Conservation (phyloP, 1,139 yeast genomes). For the Yamadazyma taylorii region DNA sequence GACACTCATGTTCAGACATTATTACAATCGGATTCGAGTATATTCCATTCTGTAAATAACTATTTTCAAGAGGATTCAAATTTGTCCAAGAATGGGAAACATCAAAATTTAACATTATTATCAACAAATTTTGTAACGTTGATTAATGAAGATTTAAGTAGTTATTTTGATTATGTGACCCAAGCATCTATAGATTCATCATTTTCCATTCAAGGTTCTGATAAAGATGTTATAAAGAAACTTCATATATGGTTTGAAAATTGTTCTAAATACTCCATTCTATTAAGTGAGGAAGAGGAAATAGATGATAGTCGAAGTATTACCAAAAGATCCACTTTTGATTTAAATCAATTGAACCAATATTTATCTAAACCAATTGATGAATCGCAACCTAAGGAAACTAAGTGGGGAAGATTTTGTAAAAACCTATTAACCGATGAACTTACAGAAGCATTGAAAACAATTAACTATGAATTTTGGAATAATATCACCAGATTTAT, state of each 20-base stretch:
- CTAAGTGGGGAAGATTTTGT: conserved; percentile 12
- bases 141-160: conserved; percentile 11
- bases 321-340: conserved; percentile 1
- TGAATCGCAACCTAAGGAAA: conserved; percentile 1
- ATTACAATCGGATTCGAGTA: background rate
- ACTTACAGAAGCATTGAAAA: conserved; percentile 3
- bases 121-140: conserved; percentile 13
- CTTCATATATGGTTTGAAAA: conserved; percentile 12
- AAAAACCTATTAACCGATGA: conserved; percentile 8
- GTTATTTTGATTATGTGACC: conserved; percentile 12
- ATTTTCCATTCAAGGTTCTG: conserved; percentile 6
- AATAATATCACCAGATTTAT: conserved; percentile 3
- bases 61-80: background rate
- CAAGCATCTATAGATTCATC: conserved; percentile 13
- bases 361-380: conserved; percentile 7
- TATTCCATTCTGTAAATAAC: background rate
- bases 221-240: conserved; percentile 7
- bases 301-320: background rate
- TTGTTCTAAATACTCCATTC: conserved; percentile 1
- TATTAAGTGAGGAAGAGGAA: conserved; percentile 3
- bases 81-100: no score
- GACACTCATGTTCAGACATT: background rate
- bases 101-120: conserved; percentile 5
- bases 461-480: conserved; percentile 5
- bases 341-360: conserved; percentile 7